A percentile compares a stretch with the other conserved stretches of the same genome.
These are phyloP conservation scores for Solanum pimpinellifolium DNA, from an alignment of 257 asterid genomes.

Conservation along the genomic window DNA sequence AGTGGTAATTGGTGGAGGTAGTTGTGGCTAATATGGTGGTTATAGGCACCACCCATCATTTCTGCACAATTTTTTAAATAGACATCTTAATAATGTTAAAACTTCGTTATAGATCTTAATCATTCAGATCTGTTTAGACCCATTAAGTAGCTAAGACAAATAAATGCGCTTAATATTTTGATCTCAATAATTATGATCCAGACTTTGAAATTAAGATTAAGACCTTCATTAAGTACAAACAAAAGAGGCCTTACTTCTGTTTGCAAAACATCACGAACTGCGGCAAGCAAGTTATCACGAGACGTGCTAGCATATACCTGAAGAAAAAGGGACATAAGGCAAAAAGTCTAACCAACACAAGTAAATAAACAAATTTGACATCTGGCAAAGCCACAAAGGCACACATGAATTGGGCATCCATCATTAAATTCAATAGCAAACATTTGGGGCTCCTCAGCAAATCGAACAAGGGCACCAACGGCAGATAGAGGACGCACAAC, in stretches of 20 bases:
- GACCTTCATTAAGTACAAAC: not conserved
- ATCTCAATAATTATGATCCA: not conserved
- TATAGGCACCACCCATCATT: not conserved
- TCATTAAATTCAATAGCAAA: slow-evolving; percentile 94
- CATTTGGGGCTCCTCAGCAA: slow-evolving; percentile 99
- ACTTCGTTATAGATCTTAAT: not conserved
- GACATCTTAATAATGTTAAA: not conserved
- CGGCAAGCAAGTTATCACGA: slow-evolving; percentile 94
- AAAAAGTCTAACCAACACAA: not conserved
- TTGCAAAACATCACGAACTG: slow-evolving; percentile 89
- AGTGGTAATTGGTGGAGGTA: not conserved
- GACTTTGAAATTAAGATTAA: not conserved
- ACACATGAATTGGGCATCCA: slow-evolving; percentile 95
- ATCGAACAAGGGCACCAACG: slow-evolving; percentile 91
- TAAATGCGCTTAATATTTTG: not conserved
- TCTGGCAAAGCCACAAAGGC: slow-evolving; percentile 15
- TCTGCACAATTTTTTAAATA: not conserved
- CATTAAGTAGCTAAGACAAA: not conserved
- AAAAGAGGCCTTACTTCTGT: slow-evolving; percentile 49
- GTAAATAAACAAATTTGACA: slow-evolving; percentile 6
- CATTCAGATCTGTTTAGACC: not conserved
- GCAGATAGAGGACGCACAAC: slow-evolving; percentile 86
- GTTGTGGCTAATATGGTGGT: not conserved
- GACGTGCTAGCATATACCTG: slow-evolving; percentile 99
- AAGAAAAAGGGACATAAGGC: slow-evolving; percentile 15